These are phyloP conservation scores for Camellia oleifera DNA, from an alignment of 179 eudicot species.

Conservation along the genomic window DNA sequence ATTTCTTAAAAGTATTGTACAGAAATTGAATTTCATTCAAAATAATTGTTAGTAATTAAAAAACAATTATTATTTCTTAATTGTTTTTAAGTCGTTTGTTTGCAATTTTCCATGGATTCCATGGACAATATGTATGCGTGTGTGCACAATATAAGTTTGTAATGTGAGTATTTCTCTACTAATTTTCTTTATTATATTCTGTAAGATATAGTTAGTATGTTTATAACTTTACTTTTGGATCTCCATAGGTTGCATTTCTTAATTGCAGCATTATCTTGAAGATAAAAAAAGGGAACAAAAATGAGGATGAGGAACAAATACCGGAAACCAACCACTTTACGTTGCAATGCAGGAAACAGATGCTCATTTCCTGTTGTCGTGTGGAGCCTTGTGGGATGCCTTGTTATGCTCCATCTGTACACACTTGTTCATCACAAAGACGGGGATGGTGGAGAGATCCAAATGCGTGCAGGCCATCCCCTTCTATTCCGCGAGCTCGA, in stretches of 20 bases:
- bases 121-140: neutral
- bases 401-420: slow-evolving; percentile 66
- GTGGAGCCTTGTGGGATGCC: slow-evolving; percentile 60
- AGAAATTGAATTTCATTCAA: neutral
- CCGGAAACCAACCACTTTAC: slow-evolving; percentile 81
- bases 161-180: neutral
- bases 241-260: slow-evolving; percentile 67
- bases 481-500: slow-evolving; percentile 51
- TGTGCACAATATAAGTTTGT: neutral
- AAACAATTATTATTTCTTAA: neutral
- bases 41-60: neutral
- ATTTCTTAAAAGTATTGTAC: neutral
- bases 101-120: neutral
- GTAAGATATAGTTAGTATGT: slow-evolving; percentile 16
- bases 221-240: slow-evolving; percentile 45
- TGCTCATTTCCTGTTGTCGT: slow-evolving; percentile 48
- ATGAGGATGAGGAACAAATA: slow-evolving; percentile 87
- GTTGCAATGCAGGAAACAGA: slow-evolving; percentile 84
- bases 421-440: slow-evolving; percentile 43
- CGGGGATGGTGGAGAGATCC: slow-evolving; percentile 28
- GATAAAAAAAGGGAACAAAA: slow-evolving; percentile 53
- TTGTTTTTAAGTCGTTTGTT: neutral
- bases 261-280: slow-evolving; percentile 56
- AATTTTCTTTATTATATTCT: neutral
- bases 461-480: slow-evolving; percentile 25